Conservation (phyloP, 768 basidiomycete genomes). For the Boletus pseudo-olivaceus region DNA sequence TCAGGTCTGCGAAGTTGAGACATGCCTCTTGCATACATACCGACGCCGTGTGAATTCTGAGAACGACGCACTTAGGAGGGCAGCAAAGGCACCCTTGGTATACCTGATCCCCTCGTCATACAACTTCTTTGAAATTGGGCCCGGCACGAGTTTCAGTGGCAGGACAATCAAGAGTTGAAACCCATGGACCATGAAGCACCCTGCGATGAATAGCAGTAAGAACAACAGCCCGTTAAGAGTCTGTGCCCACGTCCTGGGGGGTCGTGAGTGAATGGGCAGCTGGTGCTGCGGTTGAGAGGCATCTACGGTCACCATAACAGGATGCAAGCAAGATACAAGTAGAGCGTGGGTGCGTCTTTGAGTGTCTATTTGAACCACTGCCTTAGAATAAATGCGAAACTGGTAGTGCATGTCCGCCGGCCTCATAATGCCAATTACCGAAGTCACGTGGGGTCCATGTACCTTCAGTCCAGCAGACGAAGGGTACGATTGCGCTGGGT, state of each 20-base stretch:
- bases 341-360: not conserved
- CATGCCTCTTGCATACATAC: not conserved
- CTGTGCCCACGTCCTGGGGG: constrained; percentile 51
- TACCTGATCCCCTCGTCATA: constrained; percentile 73
- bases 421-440: constrained; percentile 13
- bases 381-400: not conserved
- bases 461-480: constrained; percentile 24
- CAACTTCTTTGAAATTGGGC: constrained; percentile 46
- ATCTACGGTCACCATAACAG: constrained; percentile 22
- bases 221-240: constrained; percentile 49
- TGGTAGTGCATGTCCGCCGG: not conserved
- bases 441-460: constrained; percentile 26
- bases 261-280: constrained; percentile 52
- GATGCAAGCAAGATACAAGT: not conserved
- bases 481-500: not conserved
- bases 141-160: constrained; percentile 64
- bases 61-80: constrained; percentile 58
- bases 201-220: constrained; percentile 55
- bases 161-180: constrained; percentile 72
- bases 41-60: not conserved
- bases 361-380: constrained; percentile 13
- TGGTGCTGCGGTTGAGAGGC: constrained; percentile 31
- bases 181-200: constrained; percentile 64
- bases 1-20: constrained; percentile 50
- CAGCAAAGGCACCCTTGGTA: constrained; percentile 81